A percentile compares a stretch with the other conserved stretches of the same genome.
Evolutionary conservation across 805 yeast genomes (phyloP).

Genomic region (Saccharomycopsis synnaedendra): DNA sequence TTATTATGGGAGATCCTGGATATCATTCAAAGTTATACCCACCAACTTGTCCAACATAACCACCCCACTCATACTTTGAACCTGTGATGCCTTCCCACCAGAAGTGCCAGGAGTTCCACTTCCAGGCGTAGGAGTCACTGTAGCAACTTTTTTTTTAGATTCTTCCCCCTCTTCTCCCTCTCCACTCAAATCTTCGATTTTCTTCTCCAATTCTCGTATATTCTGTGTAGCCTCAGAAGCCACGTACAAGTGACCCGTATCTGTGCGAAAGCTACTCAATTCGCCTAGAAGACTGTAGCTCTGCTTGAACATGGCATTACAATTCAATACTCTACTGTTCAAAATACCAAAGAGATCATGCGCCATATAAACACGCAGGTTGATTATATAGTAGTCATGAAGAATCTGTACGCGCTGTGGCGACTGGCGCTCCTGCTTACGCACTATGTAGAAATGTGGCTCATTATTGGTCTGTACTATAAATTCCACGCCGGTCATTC

Average conservation of each 20-base stretch:
- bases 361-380: constrained; percentile 87
- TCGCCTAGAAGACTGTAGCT: constrained; percentile 7
- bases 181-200: not conserved
- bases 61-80: not conserved
- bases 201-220: constrained; percentile 1
- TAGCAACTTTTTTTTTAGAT: not conserved
- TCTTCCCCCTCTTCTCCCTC: not conserved
- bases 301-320: constrained; percentile 22
- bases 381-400: constrained; percentile 78
- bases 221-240: constrained; percentile 1
- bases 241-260: constrained; percentile 9
- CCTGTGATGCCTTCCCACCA: not conserved
- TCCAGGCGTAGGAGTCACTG: not conserved
- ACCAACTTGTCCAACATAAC: not conserved
- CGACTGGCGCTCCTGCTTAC: constrained; percentile 58
- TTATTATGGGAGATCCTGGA: not conserved
- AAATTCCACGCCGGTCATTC: constrained; percentile 82
- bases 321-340: constrained; percentile 54
- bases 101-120: not conserved
- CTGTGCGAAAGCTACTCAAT: constrained; percentile 5
- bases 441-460: constrained; percentile 86
- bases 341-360: constrained; percentile 67
- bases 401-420: constrained; percentile 38
- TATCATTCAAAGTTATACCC: not conserved
- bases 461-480: constrained; percentile 64